A percentile compares a stretch with the other conserved stretches of the same genome.
Conservation (phyloP, 805 yeast species). For the Suhomyces kilbournensis region DNA sequence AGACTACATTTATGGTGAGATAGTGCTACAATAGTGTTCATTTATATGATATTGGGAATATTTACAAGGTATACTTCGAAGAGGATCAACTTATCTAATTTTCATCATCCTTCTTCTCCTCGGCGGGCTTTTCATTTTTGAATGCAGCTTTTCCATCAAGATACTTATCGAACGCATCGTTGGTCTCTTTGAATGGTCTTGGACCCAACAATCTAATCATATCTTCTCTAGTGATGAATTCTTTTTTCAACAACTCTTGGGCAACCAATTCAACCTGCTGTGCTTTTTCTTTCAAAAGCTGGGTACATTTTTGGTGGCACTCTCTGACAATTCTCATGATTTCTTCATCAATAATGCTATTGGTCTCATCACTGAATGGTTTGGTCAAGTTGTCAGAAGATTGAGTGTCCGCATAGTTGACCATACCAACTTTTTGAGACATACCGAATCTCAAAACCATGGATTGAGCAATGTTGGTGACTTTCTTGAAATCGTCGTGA, state of each 20-base stretch:
- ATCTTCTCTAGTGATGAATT: conserved; percentile 90
- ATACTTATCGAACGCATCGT: conserved; percentile 86
- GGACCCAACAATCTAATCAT: conserved; percentile 87
- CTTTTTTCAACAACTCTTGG: conserved; percentile 78
- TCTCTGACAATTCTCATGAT: conserved; percentile 73
- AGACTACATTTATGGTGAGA: not conserved
- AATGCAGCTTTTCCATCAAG: conserved; percentile 47
- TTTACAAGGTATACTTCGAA: conserved; percentile 1
- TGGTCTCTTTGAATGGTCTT: conserved; percentile 86
- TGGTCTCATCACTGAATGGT: conserved; percentile 88
- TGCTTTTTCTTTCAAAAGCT: conserved; percentile 66
- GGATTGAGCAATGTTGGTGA: conserved; percentile 85
- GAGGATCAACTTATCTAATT: not conserved
- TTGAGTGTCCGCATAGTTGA: conserved; percentile 67
- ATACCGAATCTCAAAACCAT: conserved; percentile 94
- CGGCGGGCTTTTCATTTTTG: conserved; percentile 28
- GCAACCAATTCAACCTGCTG: conserved; percentile 83
- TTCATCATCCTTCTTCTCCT: conserved; percentile 26
- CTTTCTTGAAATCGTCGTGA: conserved; percentile 93
- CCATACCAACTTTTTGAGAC: conserved; percentile 84
- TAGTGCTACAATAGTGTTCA: not conserved
- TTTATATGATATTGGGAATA: not conserved
- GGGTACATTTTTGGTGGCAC: conserved; percentile 68
- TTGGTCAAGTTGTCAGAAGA: conserved; percentile 69
- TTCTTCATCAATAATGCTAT: conserved; percentile 75